These are phyloP conservation scores for Schoenoplectus tabernaemontani DNA, from an alignment of 202 grass and related monocot genomes.

Conservation along the genomic window DNA sequence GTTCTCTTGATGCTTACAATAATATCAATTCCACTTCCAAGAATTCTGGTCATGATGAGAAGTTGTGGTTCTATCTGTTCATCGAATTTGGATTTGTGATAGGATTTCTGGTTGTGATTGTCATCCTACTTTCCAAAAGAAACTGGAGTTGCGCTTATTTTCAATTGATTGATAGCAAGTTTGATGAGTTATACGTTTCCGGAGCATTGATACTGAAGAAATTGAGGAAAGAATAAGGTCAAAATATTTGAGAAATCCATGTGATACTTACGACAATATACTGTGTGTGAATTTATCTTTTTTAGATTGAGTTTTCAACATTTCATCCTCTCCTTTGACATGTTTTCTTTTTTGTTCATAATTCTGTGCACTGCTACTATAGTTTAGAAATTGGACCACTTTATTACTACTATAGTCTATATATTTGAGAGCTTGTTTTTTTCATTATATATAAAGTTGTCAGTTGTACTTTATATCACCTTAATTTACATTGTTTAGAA, in stretches of 20 bases:
- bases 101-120: constrained; percentile 36
- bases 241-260: not conserved
- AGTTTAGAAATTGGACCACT: too few relatives aligned
- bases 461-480: not conserved
- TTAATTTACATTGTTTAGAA: not conserved
- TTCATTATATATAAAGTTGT: not conserved
- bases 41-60: not conserved
- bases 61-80: not conserved
- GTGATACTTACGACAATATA: not conserved
- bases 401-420: too few relatives aligned
- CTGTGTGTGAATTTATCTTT: not conserved
- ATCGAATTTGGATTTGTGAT: constrained; percentile 1
- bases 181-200: not conserved
- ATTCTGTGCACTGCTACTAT: not conserved
- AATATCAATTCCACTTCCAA: not conserved
- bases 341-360: not conserved
- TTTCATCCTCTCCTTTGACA: not conserved
- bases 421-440: not conserved
- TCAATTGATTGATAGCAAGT: not conserved
- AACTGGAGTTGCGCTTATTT: constrained; percentile 13
- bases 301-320: too few relatives aligned
- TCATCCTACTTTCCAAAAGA: constrained; percentile 20
- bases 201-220: not conserved
- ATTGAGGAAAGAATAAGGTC: not conserved
- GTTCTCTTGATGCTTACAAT: not conserved